phyloP scores from a whole-genome alignment of 2,329 filamentous ascomycete genomes.

The Pseudocercospora ulei region DNA sequence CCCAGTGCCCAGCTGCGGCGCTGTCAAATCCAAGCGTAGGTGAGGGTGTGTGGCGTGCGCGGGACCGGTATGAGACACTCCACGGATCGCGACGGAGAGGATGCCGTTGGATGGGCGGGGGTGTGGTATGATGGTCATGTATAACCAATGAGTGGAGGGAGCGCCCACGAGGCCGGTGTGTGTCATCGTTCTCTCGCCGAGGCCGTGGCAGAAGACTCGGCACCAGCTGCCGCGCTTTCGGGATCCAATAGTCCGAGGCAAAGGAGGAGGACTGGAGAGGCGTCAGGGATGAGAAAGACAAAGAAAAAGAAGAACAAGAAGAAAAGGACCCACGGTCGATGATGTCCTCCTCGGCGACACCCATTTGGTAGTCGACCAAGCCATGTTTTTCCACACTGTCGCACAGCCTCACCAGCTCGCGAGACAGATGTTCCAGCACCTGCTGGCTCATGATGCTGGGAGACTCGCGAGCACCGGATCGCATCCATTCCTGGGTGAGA shows the following conservation, averaged over 20 bases:
- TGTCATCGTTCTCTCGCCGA: conserved; percentile 19
- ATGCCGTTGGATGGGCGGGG: background rate
- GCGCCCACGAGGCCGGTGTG: background rate
- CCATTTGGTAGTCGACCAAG: conserved; percentile 95
- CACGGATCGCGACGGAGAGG: background rate
- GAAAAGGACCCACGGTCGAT: conserved; percentile 63
- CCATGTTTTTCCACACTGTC: conserved; percentile 82
- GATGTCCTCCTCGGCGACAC: conserved; percentile 91
- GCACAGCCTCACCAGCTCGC: conserved; percentile 70
- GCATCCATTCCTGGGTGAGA: conserved; percentile 51
- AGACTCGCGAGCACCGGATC: conserved; percentile 47
- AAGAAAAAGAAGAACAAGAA: too few species aligned
- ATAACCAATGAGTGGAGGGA: conserved; percentile 1
- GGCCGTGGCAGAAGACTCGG: conserved; percentile 18
- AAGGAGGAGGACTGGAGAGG: conserved; percentile 20
- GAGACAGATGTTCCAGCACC: conserved; percentile 66
- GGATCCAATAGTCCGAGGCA: conserved; percentile 23
- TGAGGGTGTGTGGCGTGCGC: conserved; percentile 5
- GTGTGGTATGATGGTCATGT: conserved; percentile 2
- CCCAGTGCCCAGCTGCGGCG: too few species aligned
- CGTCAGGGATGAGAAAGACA: conserved; percentile 17
- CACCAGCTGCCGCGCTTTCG: conserved; percentile 17
- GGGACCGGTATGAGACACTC: background rate
- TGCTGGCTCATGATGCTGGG: conserved; percentile 59
- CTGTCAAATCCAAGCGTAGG: conserved; percentile 1